Percentiles rank a stretch among this genome's conserved stretches.
Evolutionary conservation across 345 rosid species (phyloP).

Genomic region (Geranium brycei): DNA sequence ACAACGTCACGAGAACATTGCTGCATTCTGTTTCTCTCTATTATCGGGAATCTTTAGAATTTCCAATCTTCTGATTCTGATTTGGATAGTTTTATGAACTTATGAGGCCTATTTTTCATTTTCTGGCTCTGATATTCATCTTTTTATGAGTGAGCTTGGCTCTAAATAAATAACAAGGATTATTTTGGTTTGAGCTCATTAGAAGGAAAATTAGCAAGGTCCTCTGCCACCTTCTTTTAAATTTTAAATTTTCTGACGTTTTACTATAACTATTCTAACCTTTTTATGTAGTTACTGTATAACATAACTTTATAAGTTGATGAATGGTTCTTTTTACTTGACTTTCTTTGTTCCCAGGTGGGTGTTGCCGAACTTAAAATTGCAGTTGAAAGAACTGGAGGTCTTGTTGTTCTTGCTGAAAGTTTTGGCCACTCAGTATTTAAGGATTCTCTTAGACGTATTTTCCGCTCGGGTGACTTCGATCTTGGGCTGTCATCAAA

Average conservation of each 20-base stretch:
- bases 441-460: conserved; percentile 67
- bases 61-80: neutral
- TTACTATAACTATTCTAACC: neutral
- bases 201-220: neutral
- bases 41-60: neutral
- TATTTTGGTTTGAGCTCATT: neutral
- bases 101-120: neutral
- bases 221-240: no score
- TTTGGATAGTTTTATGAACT: neutral
- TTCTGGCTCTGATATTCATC: neutral
- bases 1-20: no score
- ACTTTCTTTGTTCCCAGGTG: conserved; percentile 33
- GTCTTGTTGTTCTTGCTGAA: conserved; percentile 94
- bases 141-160: neutral
- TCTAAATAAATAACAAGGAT: neutral
- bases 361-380: conserved; percentile 94
- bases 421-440: conserved; percentile 95
- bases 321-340: conserved; percentile 1
- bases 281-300: neutral
- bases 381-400: conserved; percentile 88
- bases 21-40: neutral
- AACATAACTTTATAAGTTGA: neutral
- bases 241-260: no score
- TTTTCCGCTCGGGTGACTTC: conserved; percentile 61
- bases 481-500: conserved; percentile 83